Conservation (phyloP, 768 basidiomycete species). For the Brasilioporus rufonigricans region DNA sequence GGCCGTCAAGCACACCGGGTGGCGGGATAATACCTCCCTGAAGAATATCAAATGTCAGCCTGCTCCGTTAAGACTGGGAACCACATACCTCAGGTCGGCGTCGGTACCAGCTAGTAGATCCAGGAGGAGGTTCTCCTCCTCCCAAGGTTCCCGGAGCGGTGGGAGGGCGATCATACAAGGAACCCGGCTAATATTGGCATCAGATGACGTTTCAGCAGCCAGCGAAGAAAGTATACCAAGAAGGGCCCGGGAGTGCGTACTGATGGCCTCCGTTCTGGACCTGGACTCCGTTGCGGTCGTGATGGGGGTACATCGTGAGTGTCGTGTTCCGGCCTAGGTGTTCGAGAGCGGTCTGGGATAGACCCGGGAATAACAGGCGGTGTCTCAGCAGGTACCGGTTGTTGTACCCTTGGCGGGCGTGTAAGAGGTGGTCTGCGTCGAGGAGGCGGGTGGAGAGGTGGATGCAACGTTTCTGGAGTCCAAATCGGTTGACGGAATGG, state of each 20-base stretch:
- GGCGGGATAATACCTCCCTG: slow-evolving; percentile 26
- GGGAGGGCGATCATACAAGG: slow-evolving; percentile 24
- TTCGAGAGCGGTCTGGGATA: slow-evolving; percentile 1
- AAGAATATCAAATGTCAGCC: neutral
- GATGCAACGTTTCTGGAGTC: slow-evolving; percentile 20
- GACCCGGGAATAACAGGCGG: slow-evolving; percentile 11
- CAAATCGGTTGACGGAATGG: slow-evolving; percentile 25
- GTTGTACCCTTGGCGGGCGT: slow-evolving; percentile 1
- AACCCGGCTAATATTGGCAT: slow-evolving; percentile 16
- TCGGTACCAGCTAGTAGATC: slow-evolving; percentile 25
- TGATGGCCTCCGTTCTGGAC: slow-evolving; percentile 20
- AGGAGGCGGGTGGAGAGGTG: slow-evolving; percentile 6
- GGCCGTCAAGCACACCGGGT: slow-evolving; percentile 25
- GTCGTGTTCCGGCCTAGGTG: slow-evolving; percentile 5
- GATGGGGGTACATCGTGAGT: slow-evolving; percentile 10
- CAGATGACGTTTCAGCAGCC: neutral
- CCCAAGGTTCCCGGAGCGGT: slow-evolving; percentile 25
- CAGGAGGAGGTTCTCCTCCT: slow-evolving; percentile 13
- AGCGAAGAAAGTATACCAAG: slow-evolving; percentile 13
- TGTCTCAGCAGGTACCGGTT: neutral
- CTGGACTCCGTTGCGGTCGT: slow-evolving; percentile 16
- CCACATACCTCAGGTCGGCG: slow-evolving; percentile 19
- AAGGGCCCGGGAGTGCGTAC: slow-evolving; percentile 23
- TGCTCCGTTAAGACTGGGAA: neutral
- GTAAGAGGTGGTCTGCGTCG: slow-evolving; percentile 8